Conservation (phyloP, 2,329 filamentous ascomycete genomes). For the Beauveria scarabaeidicola region DNA sequence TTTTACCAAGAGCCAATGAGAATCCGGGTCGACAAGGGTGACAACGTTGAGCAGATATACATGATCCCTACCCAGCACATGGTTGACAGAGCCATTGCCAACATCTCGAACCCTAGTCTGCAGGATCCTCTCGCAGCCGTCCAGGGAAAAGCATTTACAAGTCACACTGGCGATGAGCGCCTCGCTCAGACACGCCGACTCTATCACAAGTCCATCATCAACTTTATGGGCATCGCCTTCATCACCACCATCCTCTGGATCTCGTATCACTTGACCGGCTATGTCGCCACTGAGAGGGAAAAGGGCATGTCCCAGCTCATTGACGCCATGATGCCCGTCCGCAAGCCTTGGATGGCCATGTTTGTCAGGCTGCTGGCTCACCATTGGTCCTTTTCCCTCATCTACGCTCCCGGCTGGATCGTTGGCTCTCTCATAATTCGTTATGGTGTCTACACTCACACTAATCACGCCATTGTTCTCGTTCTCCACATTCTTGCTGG, state of each 20-base stretch:
- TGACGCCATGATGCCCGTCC: slow-evolving; percentile 83
- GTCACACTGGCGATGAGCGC: slow-evolving; percentile 58
- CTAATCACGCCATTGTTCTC: slow-evolving; percentile 56
- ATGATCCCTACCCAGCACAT: slow-evolving; percentile 70
- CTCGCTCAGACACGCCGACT: slow-evolving; percentile 53
- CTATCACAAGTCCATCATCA: slow-evolving; percentile 65
- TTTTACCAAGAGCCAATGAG: slow-evolving; percentile 47
- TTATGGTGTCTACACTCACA: slow-evolving; percentile 55
- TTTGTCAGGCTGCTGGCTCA: slow-evolving; percentile 69
- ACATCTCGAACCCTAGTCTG: slow-evolving; percentile 34
- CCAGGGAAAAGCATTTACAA: slow-evolving; percentile 70
- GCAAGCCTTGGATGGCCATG: slow-evolving; percentile 66
- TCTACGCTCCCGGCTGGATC: slow-evolving; percentile 80
- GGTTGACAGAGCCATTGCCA: slow-evolving; percentile 65
- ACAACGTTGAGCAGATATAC: slow-evolving; percentile 72
- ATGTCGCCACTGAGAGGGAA: slow-evolving; percentile 79
- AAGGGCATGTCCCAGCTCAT: slow-evolving; percentile 80
- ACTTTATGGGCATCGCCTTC: slow-evolving; percentile 70
- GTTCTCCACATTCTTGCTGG: slow-evolving; percentile 71
- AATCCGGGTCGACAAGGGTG: slow-evolving; percentile 54
- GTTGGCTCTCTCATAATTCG: slow-evolving; percentile 60
- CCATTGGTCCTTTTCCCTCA: slow-evolving; percentile 68
- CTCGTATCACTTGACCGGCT: slow-evolving; percentile 78
- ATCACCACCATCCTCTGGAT: slow-evolving; percentile 73
- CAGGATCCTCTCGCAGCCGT: slow-evolving; percentile 26